Conservation (phyloP, 495 filamentous ascomycete genomes). For the Talaromyces adpressus region DNA sequence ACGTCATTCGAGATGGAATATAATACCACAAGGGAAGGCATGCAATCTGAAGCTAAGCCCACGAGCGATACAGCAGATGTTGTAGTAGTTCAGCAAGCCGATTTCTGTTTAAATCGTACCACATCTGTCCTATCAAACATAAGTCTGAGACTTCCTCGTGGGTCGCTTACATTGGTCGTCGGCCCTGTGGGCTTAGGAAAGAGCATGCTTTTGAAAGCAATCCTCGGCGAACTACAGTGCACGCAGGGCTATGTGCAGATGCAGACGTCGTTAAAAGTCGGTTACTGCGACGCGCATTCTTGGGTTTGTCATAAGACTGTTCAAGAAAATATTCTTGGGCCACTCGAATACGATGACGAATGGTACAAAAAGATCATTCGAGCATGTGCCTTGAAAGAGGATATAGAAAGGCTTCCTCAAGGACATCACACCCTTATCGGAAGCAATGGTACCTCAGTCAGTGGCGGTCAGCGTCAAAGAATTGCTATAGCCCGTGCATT, state of each 20-base stretch:
- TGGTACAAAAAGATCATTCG: slow-evolving; percentile 56
- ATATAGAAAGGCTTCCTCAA: slow-evolving; percentile 29
- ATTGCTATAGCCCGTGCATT: slow-evolving; percentile 41
- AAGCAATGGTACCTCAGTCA: slow-evolving; percentile 28
- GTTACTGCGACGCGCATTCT: slow-evolving; percentile 32
- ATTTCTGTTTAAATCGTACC: slow-evolving; percentile 45
- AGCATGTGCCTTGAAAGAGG: slow-evolving; percentile 51
- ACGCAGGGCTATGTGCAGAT: slow-evolving; percentile 31
- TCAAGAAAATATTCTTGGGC: slow-evolving; percentile 26
- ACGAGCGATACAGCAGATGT: slow-evolving; percentile 4
- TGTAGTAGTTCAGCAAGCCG: slow-evolving; percentile 34
- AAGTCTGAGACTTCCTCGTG: slow-evolving; percentile 29
- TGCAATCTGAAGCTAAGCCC: not conserved
- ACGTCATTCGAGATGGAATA: not conserved
- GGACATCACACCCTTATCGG: slow-evolving; percentile 25
- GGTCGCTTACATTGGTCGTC: slow-evolving; percentile 21
- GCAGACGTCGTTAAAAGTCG: slow-evolving; percentile 18
- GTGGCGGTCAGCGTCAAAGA: slow-evolving; percentile 33
- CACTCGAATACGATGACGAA: slow-evolving; percentile 27
- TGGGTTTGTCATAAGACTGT: slow-evolving; percentile 38
- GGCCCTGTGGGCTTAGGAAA: slow-evolving; percentile 23
- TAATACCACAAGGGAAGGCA: not conserved
- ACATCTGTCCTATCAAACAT: slow-evolving; percentile 32
- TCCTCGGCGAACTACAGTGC: slow-evolving; percentile 27
- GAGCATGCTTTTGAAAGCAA: slow-evolving; percentile 21